Conservation (phyloP, 371 early-diverging fungal genomes). For the Mortierella sp. region DNA sequence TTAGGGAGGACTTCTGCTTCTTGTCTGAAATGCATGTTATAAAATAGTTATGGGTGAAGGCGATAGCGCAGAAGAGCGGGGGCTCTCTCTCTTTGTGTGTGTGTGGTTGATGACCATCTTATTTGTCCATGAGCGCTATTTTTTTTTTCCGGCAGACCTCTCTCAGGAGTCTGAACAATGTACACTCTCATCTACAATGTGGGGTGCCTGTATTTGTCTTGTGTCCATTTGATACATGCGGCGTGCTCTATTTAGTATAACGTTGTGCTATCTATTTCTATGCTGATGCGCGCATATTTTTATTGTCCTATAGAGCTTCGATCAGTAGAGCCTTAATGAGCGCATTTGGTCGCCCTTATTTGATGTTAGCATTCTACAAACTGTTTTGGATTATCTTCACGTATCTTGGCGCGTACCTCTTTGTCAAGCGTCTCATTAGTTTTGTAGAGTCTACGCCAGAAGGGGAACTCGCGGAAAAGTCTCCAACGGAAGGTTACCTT, state of each 20-base stretch:
- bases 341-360: conserved; percentile 65
- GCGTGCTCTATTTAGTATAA: not conserved
- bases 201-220: not conserved
- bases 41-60: not conserved
- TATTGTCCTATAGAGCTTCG: conserved; percentile 37
- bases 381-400: conserved; percentile 70
- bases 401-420: conserved; percentile 63
- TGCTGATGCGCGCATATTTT: conserved; percentile 32
- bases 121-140: not conserved
- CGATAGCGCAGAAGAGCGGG: not conserved
- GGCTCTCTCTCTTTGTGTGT: not conserved
- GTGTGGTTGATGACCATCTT: not conserved
- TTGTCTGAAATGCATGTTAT: not conserved
- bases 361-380: conserved; percentile 69
- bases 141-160: not conserved
- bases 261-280: not conserved
- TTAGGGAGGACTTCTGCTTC: not conserved
- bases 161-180: not conserved
- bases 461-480: not conserved
- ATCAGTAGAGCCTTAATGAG: conserved; percentile 59
- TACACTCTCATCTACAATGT: too few species aligned
- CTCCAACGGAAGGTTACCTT: conserved; percentile 55
- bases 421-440: conserved; percentile 59
- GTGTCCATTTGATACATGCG: not conserved
- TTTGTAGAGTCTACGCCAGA: conserved; percentile 51